phyloP scores from a whole-genome alignment of 306 rosid species.

The Acacia acuminata region DNA sequence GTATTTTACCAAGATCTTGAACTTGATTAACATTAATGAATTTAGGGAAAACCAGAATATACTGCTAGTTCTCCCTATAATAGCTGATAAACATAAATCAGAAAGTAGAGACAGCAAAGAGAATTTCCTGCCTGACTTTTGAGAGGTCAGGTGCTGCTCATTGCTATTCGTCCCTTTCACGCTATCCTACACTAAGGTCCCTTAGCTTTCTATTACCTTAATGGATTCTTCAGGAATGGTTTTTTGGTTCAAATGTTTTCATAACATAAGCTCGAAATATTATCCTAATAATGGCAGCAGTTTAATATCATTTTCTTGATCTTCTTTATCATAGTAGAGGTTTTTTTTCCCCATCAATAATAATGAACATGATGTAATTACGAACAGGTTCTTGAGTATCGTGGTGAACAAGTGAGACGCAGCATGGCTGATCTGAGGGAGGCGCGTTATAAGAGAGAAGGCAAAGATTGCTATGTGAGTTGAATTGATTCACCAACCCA shows the following conservation, averaged over 20 bases:
- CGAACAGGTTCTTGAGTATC: conserved; percentile 94
- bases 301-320: not conserved
- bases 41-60: not conserved
- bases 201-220: not conserved
- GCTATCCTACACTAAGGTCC: not conserved
- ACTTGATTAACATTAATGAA: not conserved
- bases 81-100: not conserved
- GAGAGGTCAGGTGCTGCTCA: not conserved
- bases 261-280: conserved; percentile 6
- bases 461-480: conserved; percentile 98
- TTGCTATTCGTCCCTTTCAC: not conserved
- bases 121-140: not conserved
- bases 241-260: conserved; percentile 16
- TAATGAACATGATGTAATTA: conserved; percentile 26
- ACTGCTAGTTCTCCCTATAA: not conserved
- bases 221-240: conserved; percentile 15
- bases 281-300: conserved; percentile 7
- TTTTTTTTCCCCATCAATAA: conserved; percentile 2
- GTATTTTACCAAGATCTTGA: not conserved
- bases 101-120: not conserved
- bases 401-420: conserved; percentile 97
- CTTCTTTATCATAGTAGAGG: not conserved
- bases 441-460: conserved; percentile 72
- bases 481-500: not conserved
- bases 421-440: conserved; percentile 94